Base-by-base conservation (phyloP, 2,329 filamentous ascomycete species). In the Aureobasidium mangrovei region DNA sequence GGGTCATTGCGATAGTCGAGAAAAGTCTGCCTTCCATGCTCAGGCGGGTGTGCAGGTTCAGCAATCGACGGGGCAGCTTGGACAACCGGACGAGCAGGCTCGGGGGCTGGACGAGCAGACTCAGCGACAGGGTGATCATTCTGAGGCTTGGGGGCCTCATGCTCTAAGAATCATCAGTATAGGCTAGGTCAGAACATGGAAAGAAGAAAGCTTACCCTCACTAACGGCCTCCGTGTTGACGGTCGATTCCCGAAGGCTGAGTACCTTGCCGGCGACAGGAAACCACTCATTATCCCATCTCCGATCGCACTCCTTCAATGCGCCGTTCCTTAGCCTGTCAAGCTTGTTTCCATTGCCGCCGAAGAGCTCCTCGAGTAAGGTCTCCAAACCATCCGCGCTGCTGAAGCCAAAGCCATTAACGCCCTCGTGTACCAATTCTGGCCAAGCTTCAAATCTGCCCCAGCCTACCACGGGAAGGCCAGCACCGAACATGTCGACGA, bases 401-500 rank as follows among this genome's bases (percentile, higher is more conserved):
- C 81, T 81, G 64, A 98, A 98, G 0, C 93, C 91, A 62, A 81
- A 80, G 1, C 93, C 93, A 66, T 97, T 97, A 38, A 83, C 76
- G 0, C 87, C 86, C 63, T 97, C 91, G 51, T 80, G 85, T 28
- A 98, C 87, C n/a, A 98, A 74, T 72, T 98, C 93, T 2, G 81
- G 76, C 77, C 95, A 95, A 58, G 91, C 91, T 65, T 91, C 84
- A 65, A 95, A 98, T 2, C 80, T 79, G 28, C 81, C 81, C 77
- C 93, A 97, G 3, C 90, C 91, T 0, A 85, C 84, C 0, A 98
- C 93, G 0, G 93, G 93, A 29, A 98, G 74, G 0, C 91, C 93
- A 0, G 91, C 86, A 2, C 93, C 93, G 67, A 98, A 97, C 91
- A 98, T 96, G 67, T 98, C 93, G 10, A 98, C 91, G 1, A 98